Evolutionary conservation across 768 basidiomycete genomes (phyloP).

Genomic region (Cystobasidium onofrii): DNA sequence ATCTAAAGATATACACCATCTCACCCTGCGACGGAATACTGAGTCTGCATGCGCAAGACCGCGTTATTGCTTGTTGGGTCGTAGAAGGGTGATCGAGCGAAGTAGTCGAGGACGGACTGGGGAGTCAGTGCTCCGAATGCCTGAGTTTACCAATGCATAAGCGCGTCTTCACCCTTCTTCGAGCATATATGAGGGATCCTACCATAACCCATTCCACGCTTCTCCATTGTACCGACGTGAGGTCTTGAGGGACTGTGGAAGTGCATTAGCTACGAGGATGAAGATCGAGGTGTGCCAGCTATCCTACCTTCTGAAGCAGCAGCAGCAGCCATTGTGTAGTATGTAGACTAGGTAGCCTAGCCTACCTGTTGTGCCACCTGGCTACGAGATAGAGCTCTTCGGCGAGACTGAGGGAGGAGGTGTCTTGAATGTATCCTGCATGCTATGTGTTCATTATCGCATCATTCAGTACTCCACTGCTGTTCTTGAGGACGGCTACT

Average conservation of each 20-base stretch:
- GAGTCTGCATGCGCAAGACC: slow-evolving; percentile 81
- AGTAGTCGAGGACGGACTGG: slow-evolving; percentile 81
- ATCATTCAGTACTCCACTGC: neutral
- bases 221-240: slow-evolving; percentile 28
- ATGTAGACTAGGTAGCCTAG: no score
- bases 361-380: no score
- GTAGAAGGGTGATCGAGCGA: slow-evolving; percentile 82
- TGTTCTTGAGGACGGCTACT: no score
- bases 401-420: neutral
- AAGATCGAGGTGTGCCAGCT: no score
- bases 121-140: slow-evolving; percentile 39
- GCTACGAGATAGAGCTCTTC: neutral
- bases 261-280: no score
- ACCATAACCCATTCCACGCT: slow-evolving; percentile 31
- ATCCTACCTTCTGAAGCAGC: slow-evolving; percentile 1
- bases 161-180: neutral
- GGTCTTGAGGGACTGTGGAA: slow-evolving; percentile 13
- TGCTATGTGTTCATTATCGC: neutral
- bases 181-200: neutral
- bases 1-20: no score
- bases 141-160: neutral
- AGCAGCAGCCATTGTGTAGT: neutral
- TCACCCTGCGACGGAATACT: slow-evolving; percentile 61
- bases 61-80: slow-evolving; percentile 91
- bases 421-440: neutral